Evolutionary conservation across 2,329 filamentous ascomycete genomes (phyloP).

Genomic region (Cyphellophora europaea): DNA sequence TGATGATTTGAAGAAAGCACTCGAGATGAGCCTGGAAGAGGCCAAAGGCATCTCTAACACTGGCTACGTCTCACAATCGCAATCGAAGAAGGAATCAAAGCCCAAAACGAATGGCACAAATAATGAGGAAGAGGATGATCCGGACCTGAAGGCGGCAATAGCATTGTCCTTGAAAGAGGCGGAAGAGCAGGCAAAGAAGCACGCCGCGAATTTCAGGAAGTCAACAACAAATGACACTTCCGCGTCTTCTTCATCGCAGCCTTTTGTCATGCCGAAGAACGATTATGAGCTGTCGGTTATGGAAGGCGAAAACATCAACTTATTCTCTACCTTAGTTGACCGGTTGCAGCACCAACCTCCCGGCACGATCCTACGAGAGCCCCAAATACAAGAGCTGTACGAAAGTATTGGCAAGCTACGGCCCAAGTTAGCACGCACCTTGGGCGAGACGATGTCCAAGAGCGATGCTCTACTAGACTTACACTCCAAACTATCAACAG

Average conservation of each 20-base stretch:
- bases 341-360: constrained; percentile 89
- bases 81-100: constrained; percentile 27
- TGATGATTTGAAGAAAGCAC: constrained; percentile 82
- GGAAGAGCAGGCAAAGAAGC: constrained; percentile 93
- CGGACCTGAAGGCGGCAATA: constrained; percentile 88
- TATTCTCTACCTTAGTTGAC: constrained; percentile 90
- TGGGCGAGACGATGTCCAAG: constrained; percentile 99
- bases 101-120: constrained; percentile 30
- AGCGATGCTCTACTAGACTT: constrained; percentile 91
- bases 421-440: constrained; percentile 88
- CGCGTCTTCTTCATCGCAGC: constrained; percentile 38
- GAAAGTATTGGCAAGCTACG: constrained; percentile 90
- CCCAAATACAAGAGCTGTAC: constrained; percentile 95
- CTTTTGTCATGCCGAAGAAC: constrained; percentile 62
- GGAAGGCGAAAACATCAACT: constrained; percentile 94
- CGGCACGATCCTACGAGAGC: constrained; percentile 90
- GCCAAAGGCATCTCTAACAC: constrained; percentile 59
- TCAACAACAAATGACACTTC: constrained; percentile 48
- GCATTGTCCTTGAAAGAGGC: constrained; percentile 91
- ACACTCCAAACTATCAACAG: constrained; percentile 89
- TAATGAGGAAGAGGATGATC: constrained; percentile 72
- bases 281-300: constrained; percentile 90
- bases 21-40: constrained; percentile 96
- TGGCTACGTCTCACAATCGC: constrained; percentile 62
- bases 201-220: constrained; percentile 73